Conservation (phyloP, 352 stramenopile species). For the Globisporangium megalacanthum region DNA sequence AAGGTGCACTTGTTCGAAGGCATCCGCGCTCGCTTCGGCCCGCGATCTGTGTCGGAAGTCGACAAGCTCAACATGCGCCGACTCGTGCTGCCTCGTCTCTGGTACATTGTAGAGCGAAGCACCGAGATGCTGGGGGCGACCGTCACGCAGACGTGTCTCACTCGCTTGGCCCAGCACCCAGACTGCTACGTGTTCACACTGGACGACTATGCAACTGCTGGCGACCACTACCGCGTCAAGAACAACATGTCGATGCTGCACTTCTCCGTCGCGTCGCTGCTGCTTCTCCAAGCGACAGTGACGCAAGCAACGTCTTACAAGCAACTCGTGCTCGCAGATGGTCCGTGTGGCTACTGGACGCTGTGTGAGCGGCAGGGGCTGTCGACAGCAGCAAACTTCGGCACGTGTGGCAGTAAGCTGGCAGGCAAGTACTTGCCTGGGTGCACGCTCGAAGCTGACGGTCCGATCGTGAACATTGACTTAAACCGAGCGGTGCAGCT, state of each 20-base stretch:
- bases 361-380: slow-evolving; percentile 80
- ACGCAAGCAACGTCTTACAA: slow-evolving; percentile 80
- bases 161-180: slow-evolving; percentile 39
- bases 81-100: slow-evolving; percentile 35
- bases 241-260: slow-evolving; percentile 84
- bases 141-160: slow-evolving; percentile 35
- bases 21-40: slow-evolving; percentile 72
- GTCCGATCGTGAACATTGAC: slow-evolving; percentile 78
- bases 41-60: slow-evolving; percentile 53
- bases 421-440: slow-evolving; percentile 50
- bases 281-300: slow-evolving; percentile 71
- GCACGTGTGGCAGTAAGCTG: slow-evolving; percentile 35
- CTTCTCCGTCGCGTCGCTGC: slow-evolving; percentile 83
- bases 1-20: slow-evolving; percentile 62
- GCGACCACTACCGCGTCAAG: slow-evolving; percentile 55
- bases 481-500: slow-evolving; percentile 71
- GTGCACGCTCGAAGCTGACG: slow-evolving; percentile 65
- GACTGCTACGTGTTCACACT: slow-evolving; percentile 71
- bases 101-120: slow-evolving; percentile 48
- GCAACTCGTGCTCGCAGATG: slow-evolving; percentile 60
- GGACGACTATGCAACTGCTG: slow-evolving; percentile 47
- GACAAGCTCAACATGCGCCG: slow-evolving; percentile 77
- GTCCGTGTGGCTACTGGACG: slow-evolving; percentile 80
- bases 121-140: slow-evolving; percentile 49
- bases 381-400: slow-evolving; percentile 64